A percentile compares a stretch with the other conserved stretches of the same genome.
Evolutionary conservation across 2,329 filamentous ascomycete species (phyloP).

Genomic region (Hawksworthiomyces lignivorus): DNA sequence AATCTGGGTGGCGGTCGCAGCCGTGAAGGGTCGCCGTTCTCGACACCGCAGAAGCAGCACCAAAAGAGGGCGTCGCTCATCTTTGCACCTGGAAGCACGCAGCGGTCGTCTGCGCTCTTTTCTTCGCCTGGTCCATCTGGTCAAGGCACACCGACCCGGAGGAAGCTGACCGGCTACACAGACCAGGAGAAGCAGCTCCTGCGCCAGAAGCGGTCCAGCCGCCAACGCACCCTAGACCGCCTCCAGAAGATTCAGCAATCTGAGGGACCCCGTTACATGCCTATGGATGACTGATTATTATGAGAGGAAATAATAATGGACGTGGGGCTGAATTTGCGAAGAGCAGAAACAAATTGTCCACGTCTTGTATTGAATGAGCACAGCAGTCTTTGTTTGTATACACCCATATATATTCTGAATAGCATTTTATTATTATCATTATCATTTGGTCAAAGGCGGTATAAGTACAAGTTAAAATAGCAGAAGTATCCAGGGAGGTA

Average conservation of each 20-base stretch:
- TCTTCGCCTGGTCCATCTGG: conserved; percentile 23
- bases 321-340: too few relatives aligned
- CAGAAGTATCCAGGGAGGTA: too few relatives aligned
- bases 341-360: too few relatives aligned
- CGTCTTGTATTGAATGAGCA: too few relatives aligned
- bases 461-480: background rate
- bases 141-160: conserved; percentile 42
- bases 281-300: conserved; percentile 12
- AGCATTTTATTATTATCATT: conserved; percentile 1
- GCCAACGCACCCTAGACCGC: conserved; percentile 15
- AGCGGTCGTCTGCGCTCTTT: conserved; percentile 33
- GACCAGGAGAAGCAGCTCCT: conserved; percentile 50
- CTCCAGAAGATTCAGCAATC: conserved; percentile 31
- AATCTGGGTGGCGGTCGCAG: conserved; percentile 38
- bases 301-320: too few relatives aligned
- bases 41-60: conserved; percentile 32
- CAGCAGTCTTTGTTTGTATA: too few relatives aligned
- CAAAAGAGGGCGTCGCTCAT: conserved; percentile 27
- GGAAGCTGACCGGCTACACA: conserved; percentile 56
- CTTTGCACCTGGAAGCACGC: conserved; percentile 22
- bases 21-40: conserved; percentile 33
- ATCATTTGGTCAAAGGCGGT: background rate
- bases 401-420: too few relatives aligned
- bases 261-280: conserved; percentile 25
- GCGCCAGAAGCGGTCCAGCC: conserved; percentile 43